Percentiles rank a stretch among this genome's conserved stretches.
phyloP scores from a whole-genome alignment of 768 basidiomycete genomes.

The Ramaria sp. region DNA sequence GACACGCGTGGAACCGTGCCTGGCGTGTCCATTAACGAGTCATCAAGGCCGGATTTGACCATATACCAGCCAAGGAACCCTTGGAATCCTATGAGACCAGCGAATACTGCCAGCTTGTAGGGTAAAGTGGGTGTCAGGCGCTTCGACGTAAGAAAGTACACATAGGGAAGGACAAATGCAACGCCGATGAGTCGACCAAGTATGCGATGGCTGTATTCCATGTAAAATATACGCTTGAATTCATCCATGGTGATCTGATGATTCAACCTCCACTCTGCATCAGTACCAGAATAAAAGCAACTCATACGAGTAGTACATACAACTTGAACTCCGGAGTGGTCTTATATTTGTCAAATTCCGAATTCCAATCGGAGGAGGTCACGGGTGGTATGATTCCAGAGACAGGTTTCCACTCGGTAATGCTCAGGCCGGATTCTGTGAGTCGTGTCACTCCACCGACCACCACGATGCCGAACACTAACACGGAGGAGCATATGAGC shows the following conservation, averaged over 20 bases:
- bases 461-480: slow-evolving; percentile 88
- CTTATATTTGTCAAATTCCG: slow-evolving; percentile 90
- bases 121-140: slow-evolving; percentile 57
- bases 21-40: slow-evolving; percentile 66
- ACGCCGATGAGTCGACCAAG: slow-evolving; percentile 82
- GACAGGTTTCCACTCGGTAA: slow-evolving; percentile 95
- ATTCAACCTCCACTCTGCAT: slow-evolving; percentile 52
- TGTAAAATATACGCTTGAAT: slow-evolving; percentile 94
- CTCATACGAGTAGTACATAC: slow-evolving; percentile 38
- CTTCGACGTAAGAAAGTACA: slow-evolving; percentile 67
- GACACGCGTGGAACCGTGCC: slow-evolving; percentile 89
- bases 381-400: slow-evolving; percentile 83
- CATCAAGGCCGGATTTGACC: slow-evolving; percentile 93
- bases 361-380: slow-evolving; percentile 63
- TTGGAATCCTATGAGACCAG: slow-evolving; percentile 78
- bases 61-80: slow-evolving; percentile 98
- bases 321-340: slow-evolving; percentile 91
- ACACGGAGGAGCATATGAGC: slow-evolving; percentile 73
- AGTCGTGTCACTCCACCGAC: slow-evolving; percentile 94
- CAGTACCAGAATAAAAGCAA: not conserved
- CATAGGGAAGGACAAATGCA: slow-evolving; percentile 73
- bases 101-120: slow-evolving; percentile 58
- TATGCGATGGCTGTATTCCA: slow-evolving; percentile 96
- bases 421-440: slow-evolving; percentile 94
- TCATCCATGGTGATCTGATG: slow-evolving; percentile 77